Percentiles rank a stretch among this genome's conserved stretches.
These are phyloP conservation scores for Echites panduratus DNA, from an alignment of 257 asterid genomes.

Conservation along the genomic window DNA sequence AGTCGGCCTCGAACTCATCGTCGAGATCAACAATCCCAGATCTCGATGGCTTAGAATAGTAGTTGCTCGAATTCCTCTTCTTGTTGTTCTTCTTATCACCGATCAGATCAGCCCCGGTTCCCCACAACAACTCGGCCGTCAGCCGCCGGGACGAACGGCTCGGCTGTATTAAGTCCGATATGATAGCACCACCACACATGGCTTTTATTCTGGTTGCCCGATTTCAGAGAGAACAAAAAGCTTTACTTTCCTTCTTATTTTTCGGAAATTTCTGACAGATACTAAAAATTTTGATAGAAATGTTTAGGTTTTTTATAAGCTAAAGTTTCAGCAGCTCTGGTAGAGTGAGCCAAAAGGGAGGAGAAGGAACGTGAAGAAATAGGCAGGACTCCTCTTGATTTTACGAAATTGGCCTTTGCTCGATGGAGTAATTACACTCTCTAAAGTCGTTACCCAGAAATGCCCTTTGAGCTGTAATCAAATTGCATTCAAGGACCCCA, in stretches of 20 bases:
- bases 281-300: background rate
- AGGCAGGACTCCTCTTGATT: background rate
- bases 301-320: background rate
- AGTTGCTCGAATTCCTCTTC: conserved; percentile 34
- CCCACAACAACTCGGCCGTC: conserved; percentile 86
- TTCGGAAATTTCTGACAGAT: background rate
- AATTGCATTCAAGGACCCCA: background rate
- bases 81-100: conserved; percentile 21
- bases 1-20: conserved; percentile 80
- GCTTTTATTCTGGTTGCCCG: conserved; percentile 13
- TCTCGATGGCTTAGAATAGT: conserved; percentile 49
- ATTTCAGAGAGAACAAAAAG: background rate
- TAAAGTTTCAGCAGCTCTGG: background rate
- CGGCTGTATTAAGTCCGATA: conserved; percentile 52
- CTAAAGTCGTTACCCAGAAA: background rate
- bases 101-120: conserved; percentile 35
- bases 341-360: background rate
- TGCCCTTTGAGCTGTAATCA: background rate
- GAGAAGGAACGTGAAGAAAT: background rate
- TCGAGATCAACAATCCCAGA: conserved; percentile 47
- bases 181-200: conserved; percentile 95
- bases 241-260: background rate
- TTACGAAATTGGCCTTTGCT: conserved; percentile 2
- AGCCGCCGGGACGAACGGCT: conserved; percentile 60
- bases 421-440: background rate